A percentile compares a stretch with the other conserved stretches of the same genome.
phyloP scores from a whole-genome alignment of 78 protist species.

The Dictyostelium firmibasis region DNA sequence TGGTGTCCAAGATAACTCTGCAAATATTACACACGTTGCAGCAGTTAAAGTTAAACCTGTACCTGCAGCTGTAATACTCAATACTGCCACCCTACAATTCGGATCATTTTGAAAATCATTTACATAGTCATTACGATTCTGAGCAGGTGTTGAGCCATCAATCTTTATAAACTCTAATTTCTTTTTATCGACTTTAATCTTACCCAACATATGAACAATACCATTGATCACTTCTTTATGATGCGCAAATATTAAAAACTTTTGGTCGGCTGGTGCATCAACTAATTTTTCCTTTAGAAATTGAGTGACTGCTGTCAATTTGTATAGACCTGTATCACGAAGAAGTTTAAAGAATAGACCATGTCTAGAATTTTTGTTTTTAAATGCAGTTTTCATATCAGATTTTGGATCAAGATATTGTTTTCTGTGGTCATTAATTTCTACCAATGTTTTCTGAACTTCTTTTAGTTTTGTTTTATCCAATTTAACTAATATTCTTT shows the following conservation, averaged over 20 bases:
- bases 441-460: not conserved
- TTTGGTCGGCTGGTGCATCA: not conserved
- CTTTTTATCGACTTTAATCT: not conserved
- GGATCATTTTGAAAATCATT: constrained; percentile 58
- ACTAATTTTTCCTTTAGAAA: constrained; percentile 45
- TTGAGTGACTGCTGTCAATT: constrained; percentile 13
- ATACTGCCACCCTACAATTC: constrained; percentile 80
- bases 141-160: constrained; percentile 67
- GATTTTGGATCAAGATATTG: not conserved
- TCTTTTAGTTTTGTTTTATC: constrained; percentile 20
- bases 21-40: constrained; percentile 88
- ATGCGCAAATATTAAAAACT: constrained; percentile 79
- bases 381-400: not conserved
- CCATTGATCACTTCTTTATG: constrained; percentile 80
- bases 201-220: not conserved
- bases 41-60: constrained; percentile 91
- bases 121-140: constrained; percentile 23
- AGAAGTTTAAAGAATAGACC: constrained; percentile 50
- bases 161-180: constrained; percentile 50
- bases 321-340: constrained; percentile 74
- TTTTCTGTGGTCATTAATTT: not conserved
- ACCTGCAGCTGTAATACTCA: constrained; percentile 91
- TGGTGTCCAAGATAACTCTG: constrained; percentile 94
- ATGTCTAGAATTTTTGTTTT: not conserved
- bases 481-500: constrained; percentile 42